A percentile compares a stretch with the other conserved stretches of the same genome.
Conservation (phyloP, 495 filamentous ascomycete species). For the Talaromyces wortmannii region DNA sequence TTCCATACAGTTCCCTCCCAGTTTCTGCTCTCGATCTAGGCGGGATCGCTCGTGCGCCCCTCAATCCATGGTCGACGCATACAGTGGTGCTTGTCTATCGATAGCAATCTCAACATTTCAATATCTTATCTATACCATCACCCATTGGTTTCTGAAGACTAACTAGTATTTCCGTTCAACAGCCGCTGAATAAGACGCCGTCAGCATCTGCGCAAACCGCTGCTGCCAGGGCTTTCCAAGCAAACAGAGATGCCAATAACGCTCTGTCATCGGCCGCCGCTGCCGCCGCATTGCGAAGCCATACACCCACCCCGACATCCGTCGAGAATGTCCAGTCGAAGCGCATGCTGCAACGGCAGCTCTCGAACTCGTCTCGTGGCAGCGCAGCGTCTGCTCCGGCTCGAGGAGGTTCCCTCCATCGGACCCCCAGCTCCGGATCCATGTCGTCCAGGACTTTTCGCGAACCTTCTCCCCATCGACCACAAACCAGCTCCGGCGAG, state of each 20-base stretch:
- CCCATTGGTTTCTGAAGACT: conserved; percentile 11
- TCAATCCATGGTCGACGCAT: neutral
- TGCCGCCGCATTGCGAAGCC: conserved; percentile 71
- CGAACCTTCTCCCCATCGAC: conserved; percentile 53
- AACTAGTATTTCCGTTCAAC: conserved; percentile 6
- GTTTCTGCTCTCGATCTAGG: neutral
- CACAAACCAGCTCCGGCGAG: conserved; percentile 33
- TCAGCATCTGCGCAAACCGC: conserved; percentile 66
- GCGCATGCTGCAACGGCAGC: conserved; percentile 66
- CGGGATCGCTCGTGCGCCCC: neutral
- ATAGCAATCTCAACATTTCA: neutral
- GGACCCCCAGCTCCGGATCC: conserved; percentile 65
- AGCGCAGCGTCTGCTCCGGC: conserved; percentile 33
- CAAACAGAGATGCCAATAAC: conserved; percentile 50
- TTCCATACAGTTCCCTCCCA: neutral
- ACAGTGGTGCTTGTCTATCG: neutral
- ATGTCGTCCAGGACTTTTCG: conserved; percentile 86
- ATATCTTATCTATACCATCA: conserved; percentile 1
- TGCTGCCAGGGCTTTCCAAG: conserved; percentile 73
- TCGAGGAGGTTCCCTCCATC: conserved; percentile 41
- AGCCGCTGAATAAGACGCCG: conserved; percentile 54
- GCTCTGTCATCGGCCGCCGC: conserved; percentile 76
- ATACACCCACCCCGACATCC: conserved; percentile 65
- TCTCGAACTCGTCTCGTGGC: conserved; percentile 60
- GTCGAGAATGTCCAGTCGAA: conserved; percentile 83